Percentiles rank a stretch among this genome's conserved stretches.
phyloP scores from a whole-genome alignment of 805 yeast genomes.

The Ogataea degrootiae region DNA sequence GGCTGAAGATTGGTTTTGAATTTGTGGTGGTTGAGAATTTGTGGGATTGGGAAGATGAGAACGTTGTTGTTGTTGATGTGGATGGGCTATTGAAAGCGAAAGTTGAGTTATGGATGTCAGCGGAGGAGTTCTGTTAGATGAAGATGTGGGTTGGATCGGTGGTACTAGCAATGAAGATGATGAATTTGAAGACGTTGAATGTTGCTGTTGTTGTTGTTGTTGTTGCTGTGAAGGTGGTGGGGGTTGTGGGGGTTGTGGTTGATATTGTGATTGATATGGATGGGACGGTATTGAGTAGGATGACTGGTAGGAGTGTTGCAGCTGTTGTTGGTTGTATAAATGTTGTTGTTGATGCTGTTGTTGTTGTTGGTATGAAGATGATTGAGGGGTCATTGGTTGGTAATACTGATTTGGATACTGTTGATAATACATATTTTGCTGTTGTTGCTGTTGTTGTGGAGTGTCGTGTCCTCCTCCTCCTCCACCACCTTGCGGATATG shows the following conservation, averaged over 20 bases:
- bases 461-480: too few species aligned
- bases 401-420: conserved; percentile 1
- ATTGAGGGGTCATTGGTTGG: conserved; percentile 1
- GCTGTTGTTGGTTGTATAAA: conserved; percentile 4
- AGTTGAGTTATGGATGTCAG: not conserved
- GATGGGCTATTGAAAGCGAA: not conserved
- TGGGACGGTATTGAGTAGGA: not conserved
- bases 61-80: not conserved
- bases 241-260: not conserved
- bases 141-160: conserved; percentile 1
- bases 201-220: conserved; percentile 3
- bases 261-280: not conserved
- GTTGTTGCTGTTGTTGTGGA: not conserved
- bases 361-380: conserved; percentile 5
- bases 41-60: not conserved
- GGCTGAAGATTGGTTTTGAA: not conserved
- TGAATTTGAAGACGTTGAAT: not conserved
- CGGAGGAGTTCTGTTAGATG: not conserved
- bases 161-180: not conserved
- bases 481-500: too few species aligned
- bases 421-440: not conserved
- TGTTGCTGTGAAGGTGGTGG: too few species aligned
- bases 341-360: conserved; percentile 6
- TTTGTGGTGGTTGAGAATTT: not conserved
- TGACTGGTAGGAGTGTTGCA: conserved; percentile 2